These are phyloP conservation scores for Lycium ferocissimum DNA, from an alignment of 257 asterid genomes.

Conservation along the genomic window DNA sequence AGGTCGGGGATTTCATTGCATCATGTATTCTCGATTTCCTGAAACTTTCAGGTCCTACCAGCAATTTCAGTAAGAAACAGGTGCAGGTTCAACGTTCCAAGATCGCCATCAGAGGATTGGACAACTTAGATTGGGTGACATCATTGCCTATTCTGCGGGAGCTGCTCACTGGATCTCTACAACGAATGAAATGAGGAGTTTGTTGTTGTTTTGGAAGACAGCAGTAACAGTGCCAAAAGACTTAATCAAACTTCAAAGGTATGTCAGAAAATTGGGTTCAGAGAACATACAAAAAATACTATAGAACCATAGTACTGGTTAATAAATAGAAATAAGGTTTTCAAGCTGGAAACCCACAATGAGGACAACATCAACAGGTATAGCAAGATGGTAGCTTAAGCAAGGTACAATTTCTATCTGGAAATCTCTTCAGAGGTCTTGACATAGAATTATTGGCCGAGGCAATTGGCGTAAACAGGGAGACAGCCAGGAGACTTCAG, in stretches of 20 bases:
- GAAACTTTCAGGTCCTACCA: constrained; percentile 53
- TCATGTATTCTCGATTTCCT: constrained; percentile 62
- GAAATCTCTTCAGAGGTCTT: not conserved
- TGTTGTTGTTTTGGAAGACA: constrained; percentile 11
- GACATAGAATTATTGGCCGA: not conserved
- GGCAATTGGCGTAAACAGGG: not conserved
- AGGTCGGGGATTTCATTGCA: constrained; percentile 61
- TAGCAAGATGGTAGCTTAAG: constrained; percentile 14
- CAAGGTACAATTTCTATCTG: constrained; percentile 21
- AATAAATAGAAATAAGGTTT: not conserved
- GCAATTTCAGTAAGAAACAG: not conserved
- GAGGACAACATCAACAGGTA: constrained; percentile 27
- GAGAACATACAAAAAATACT: too few species aligned
- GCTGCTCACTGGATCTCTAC: constrained; percentile 33
- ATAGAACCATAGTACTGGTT: not conserved
- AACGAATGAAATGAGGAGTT: constrained; percentile 34
- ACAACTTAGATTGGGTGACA: constrained; percentile 37
- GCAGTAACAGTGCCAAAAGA: constrained; percentile 39
- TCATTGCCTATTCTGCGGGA: constrained; percentile 35
- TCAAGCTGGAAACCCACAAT: constrained; percentile 53
- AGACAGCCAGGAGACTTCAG: not conserved
- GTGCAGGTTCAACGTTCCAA: not conserved
- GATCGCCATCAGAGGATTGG: constrained; percentile 44
- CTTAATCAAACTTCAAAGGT: constrained; percentile 31
- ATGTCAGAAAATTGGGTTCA: not conserved